Conservation (phyloP, 345 rosid species). For the Hibiscus trionum region DNA sequence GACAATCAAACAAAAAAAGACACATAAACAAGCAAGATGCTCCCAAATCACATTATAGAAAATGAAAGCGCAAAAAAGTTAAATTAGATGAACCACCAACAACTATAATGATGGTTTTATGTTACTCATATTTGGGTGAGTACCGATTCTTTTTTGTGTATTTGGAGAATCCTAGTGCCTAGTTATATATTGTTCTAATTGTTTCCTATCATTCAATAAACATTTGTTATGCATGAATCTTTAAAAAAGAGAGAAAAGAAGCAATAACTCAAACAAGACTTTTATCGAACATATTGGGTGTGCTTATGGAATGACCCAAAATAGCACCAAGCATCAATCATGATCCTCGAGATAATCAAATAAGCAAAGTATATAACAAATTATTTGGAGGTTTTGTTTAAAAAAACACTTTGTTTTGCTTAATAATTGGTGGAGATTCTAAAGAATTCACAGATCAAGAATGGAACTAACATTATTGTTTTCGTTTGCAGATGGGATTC, state of each 20-base stretch:
- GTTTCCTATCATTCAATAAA: neutral
- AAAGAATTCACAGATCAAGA: neutral
- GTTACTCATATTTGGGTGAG: neutral
- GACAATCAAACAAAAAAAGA: neutral
- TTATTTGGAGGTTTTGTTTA: neutral
- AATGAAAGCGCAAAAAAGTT: neutral
- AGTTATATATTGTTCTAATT: neutral
- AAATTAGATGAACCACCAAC: neutral
- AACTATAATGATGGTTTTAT: neutral
- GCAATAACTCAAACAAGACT: neutral
- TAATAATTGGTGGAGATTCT: neutral
- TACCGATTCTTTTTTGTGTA: too few species aligned
- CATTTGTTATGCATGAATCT: neutral
- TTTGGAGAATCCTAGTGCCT: neutral
- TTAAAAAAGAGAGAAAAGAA: too few species aligned
- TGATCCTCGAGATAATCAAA: neutral
- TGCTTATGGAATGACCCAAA: neutral
- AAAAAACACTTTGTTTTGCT: neutral
- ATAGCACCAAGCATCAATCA: neutral
- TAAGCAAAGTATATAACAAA: neutral
- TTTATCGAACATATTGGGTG: neutral
- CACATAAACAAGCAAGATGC: neutral
- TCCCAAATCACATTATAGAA: neutral
- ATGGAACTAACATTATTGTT: neutral
- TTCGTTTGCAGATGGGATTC: neutral